Evolutionary conservation across 805 yeast genomes (phyloP), one percentile per base, ranked within the genome.

Genomic region (Lachancea kluyveri): DNA sequence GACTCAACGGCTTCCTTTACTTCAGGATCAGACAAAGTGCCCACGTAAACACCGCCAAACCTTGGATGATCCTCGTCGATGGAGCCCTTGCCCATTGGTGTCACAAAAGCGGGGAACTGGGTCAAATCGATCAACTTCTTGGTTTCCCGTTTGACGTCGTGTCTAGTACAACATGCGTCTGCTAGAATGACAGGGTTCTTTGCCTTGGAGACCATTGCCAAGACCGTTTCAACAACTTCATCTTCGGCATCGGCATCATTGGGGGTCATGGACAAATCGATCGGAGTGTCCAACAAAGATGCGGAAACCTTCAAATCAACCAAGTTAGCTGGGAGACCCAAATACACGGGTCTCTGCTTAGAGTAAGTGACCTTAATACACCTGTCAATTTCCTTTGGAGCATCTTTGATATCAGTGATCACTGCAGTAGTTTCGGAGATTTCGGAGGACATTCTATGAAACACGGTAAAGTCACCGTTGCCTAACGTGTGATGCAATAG

Each of bases 51-150:
- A 54, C 94, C 94, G 36, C 80, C 82, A 54, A 72, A 83, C 55
- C 80, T 63, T 28, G 72, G 68, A 44, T 72, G 65, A 33, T 63
- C 65, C 60, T 82, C 94, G 56, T 79, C 74, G 40, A 81, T 70
- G 5, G 72, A 65, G 30, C 84, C 78, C 57, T 83, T 83, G 54
- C 90, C 94, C 88, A 82, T 81, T 38, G 94, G 92, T 13, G 94
- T 83, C 27, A 78, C 77, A 54, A 72, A 82, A 18, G 77, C 76
- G 10, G 88, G 87, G 71, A 75, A 81, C 49, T 77, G 71, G 11
- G 90, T 79, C 32, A 60, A 54, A 22, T 69, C 66, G 26, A 76
- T 74, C 46, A 82, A 67, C 38, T 63, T 55, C 31, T 59, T 60
- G 26, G 79, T 77, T 54, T 77, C 81, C 5, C 53, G 50, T 40